Percentiles rank a stretch among this genome's conserved stretches.
phyloP scores from a whole-genome alignment of 805 yeast species.

The Metschnikowia bowlesiae region DNA sequence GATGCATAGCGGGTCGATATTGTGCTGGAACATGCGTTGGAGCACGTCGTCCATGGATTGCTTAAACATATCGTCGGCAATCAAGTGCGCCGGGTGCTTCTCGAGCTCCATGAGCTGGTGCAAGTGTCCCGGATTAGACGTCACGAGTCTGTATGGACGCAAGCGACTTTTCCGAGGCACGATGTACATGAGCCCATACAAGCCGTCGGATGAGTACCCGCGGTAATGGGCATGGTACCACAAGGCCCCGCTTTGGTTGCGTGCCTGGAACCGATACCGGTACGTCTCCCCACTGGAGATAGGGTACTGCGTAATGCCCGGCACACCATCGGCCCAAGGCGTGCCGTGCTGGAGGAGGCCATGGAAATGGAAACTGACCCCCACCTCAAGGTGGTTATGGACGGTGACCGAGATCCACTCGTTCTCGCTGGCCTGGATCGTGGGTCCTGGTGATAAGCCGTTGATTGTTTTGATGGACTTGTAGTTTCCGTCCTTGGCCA shows the following conservation, averaged over 20 bases:
- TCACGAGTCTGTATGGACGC: constrained; percentile 31
- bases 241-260: constrained; percentile 43
- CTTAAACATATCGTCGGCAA: constrained; percentile 41
- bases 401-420: constrained; percentile 32
- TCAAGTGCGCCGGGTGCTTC: constrained; percentile 20
- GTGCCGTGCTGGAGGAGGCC: constrained; percentile 47
- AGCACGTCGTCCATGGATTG: constrained; percentile 30
- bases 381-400: constrained; percentile 33
- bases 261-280: constrained; percentile 38
- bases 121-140: constrained; percentile 22
- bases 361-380: constrained; percentile 50
- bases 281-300: constrained; percentile 41
- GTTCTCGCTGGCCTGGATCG: constrained; percentile 33
- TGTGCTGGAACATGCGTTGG: constrained; percentile 28
- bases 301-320: constrained; percentile 48
- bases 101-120: constrained; percentile 25
- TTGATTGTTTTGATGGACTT: constrained; percentile 35
- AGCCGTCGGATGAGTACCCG: constrained; percentile 46
- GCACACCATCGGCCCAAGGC: constrained; percentile 48
- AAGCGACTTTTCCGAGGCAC: constrained; percentile 28
- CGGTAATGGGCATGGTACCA: constrained; percentile 55
- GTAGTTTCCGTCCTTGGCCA: constrained; percentile 31
- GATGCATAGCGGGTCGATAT: constrained; percentile 33
- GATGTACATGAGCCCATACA: constrained; percentile 44
- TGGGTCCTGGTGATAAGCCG: constrained; percentile 49